Evolutionary conservation across 2,329 filamentous ascomycete species (phyloP), one percentile per base, ranked within the genome.

Genomic region (Cyanodermella asteris): DNA sequence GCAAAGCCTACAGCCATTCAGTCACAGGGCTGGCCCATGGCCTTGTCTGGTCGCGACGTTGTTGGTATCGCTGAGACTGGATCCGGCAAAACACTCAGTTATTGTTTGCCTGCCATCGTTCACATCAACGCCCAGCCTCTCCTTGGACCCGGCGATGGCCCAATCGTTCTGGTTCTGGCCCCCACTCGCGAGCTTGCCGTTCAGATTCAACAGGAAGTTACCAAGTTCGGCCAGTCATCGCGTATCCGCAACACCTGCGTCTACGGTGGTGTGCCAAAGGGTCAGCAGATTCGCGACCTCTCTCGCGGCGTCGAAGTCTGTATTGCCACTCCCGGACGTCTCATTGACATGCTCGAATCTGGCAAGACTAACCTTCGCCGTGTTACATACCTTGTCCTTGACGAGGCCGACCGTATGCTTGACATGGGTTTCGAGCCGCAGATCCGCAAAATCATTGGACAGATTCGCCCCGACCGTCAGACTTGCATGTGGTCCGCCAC

Each of bases 341-440:
- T 97, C 42, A 94, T 97, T 43, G 87, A 97, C 44, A 93, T 94
- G 80, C 68, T 97, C 16, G 87, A 94, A 56, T 78, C 80, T 38
- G 84, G 82, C 51, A 91, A 90, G 64, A 97, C 87, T 42, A 94
- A 97, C 59, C 69, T 97, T 35, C 84, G 84, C 38, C 81, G 87
- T 50, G 82, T 94, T 34, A 97, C 87, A 28, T 97, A 97, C 58
- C 64, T 97, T 29, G 87, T 94, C 38, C 81, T 97, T 35, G 87
- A 97, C 43, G 87, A 97, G 61, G 87, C 87, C 49, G 87, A 97
- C 57, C 84, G 87, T 46, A 97, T 97, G 87, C 64, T 97, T 49
- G 87, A 97, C 59, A 97, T 97, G 87, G 87, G 87, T 69, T 94
- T 97, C 56, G 87, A 97, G 59, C 87, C 87, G 38, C 87, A 94